Evolutionary conservation across 2,329 filamentous ascomycete genomes (phyloP), one percentile per base, ranked within the genome.

Genomic region (Capronia americana): DNA sequence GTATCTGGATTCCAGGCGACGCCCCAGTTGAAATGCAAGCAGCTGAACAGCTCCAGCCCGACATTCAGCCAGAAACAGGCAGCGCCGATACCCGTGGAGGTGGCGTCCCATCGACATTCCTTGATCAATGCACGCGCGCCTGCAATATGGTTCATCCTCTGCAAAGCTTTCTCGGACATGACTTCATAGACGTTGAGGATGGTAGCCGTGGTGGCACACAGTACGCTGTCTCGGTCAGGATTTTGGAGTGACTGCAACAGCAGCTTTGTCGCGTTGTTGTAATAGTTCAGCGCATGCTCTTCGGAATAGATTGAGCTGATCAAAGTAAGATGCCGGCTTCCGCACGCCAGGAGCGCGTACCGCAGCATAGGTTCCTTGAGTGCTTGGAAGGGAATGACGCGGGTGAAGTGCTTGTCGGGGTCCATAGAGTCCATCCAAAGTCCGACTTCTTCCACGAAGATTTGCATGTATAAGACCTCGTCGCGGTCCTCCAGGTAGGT

Each of bases 61-160:
- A 96, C 88, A 73, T 96, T 97, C 44, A 97, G 83, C 93, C 94
- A 97, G 79, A 97, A 97, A 77, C 93, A 97, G 0, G 93, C 92
- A 0, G 89, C 87, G 0, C 92, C 93, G 23, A 97, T 87, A 0
- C 93, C 93, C 1, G 84, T 86, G 41, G 91, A 91, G 68, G 84
- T 87, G 0, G 92, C 92, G 73, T 92, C 90, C 94, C 94, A 97
- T 4, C 89, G 88, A 73, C 93, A 97, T 75, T 97, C 92, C 68
- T 92, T 92, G 73, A 97, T 93, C 57, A 97, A 82, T 1, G 92
- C 92, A 61, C 92, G 86, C 10, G 92, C 92, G 4, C 92, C 92
- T 0, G 91, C 90, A 71, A 94, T 93, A 74, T 97, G 93, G 72
- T 91, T 93, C 89, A 95, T 94, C n/a, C 90, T 86, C 72, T 92